These are phyloP conservation scores for Pythium oligandrum DNA, from an alignment of 352 stramenopile genomes.

Conservation along the genomic window DNA sequence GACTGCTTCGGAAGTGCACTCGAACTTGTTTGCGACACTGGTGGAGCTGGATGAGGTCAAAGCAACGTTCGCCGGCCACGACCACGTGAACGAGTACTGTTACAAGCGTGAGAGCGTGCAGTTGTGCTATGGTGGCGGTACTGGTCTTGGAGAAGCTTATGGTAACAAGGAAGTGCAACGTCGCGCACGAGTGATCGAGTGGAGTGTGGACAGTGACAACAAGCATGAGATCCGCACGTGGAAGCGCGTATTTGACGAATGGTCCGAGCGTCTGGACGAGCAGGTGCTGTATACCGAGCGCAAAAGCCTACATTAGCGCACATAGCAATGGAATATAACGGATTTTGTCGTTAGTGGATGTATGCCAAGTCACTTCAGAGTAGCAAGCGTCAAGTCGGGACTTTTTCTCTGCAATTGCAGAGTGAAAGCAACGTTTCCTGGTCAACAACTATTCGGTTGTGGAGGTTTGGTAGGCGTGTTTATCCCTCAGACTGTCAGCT, in stretches of 20 bases:
- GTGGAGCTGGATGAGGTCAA: conserved; percentile 23
- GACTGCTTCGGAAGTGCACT: conserved; percentile 6
- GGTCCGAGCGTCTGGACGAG: too few species aligned
- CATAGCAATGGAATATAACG: too few species aligned
- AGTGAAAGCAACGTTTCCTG: too few species aligned
- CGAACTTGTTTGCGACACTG: conserved; percentile 16
- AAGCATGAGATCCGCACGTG: conserved; percentile 17
- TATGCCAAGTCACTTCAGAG: too few species aligned
- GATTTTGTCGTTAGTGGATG: too few species aligned
- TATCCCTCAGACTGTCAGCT: too few species aligned
- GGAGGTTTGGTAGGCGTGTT: too few species aligned
- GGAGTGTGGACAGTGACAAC: conserved; percentile 10
- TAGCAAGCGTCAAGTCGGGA: too few species aligned
- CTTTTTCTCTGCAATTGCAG: too few species aligned
- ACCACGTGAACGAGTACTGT: conserved; percentile 27
- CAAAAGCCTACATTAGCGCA: too few species aligned
- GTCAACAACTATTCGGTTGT: too few species aligned
- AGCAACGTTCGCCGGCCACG: conserved; percentile 24
- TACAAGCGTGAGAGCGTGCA: conserved; percentile 17
- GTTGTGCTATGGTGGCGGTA: conserved; percentile 27
- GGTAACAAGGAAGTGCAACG: conserved; percentile 2
- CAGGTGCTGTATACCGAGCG: too few species aligned
- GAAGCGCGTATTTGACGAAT: conserved; percentile 17
- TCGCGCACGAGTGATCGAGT: conserved; percentile 21
- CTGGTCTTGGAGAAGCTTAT: conserved; percentile 17